Evolutionary conservation across 768 basidiomycete genomes (phyloP).

Genomic region (Boletales sp.): DNA sequence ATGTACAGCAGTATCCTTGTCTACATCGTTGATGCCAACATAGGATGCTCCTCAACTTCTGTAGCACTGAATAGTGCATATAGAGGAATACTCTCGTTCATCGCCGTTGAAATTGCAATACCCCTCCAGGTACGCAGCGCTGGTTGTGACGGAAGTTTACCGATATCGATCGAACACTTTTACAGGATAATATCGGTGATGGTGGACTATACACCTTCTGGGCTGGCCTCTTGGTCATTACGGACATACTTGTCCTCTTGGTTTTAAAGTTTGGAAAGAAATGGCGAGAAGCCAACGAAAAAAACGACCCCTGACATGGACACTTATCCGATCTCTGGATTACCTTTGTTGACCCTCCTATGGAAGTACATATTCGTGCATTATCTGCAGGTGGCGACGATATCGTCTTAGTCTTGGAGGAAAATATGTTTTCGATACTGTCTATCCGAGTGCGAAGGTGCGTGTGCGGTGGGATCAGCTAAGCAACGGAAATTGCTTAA

Average conservation of each 20-base stretch:
- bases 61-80: constrained; percentile 74
- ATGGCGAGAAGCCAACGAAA: constrained; percentile 45
- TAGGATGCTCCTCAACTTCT: constrained; percentile 74
- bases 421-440: neutral
- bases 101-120: constrained; percentile 72
- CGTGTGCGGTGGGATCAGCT: neutral
- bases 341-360: neutral
- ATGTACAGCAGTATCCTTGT: constrained; percentile 70
- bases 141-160: neutral
- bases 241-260: constrained; percentile 51
- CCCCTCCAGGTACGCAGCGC: constrained; percentile 50
- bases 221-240: constrained; percentile 50
- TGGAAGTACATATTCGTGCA: neutral
- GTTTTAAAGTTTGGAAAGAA: constrained; percentile 53
- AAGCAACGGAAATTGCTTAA: constrained; percentile 14
- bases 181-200: constrained; percentile 24
- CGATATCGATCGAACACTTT: neutral
- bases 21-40: constrained; percentile 85
- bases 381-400: neutral
- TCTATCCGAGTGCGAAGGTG: neutral
- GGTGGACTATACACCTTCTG: constrained; percentile 36
- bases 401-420: neutral
- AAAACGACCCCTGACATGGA: constrained; percentile 29
- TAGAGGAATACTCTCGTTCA: constrained; percentile 64
- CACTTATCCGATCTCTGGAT: no score